Evolutionary conservation across 2,329 filamentous ascomycete species (phyloP).

Genomic region (Magnaporthiopsis incrustans): DNA sequence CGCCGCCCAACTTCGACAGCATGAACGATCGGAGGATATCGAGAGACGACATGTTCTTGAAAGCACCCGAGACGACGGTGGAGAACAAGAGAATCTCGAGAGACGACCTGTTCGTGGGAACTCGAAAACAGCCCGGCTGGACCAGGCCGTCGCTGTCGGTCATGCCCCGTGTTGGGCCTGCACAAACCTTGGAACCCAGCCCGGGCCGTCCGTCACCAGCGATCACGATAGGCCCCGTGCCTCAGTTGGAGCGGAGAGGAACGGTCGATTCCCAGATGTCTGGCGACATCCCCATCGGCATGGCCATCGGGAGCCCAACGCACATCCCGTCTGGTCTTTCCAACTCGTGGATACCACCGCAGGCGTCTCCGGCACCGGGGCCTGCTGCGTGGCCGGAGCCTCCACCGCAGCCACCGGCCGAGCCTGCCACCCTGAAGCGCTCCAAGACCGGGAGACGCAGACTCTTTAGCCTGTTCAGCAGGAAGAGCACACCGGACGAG

Average conservation of each 20-base stretch:
- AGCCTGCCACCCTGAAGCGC: slow-evolving; percentile 24
- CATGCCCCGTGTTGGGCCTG: background rate
- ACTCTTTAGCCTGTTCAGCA: slow-evolving; percentile 46
- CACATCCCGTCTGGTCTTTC: slow-evolving; percentile 24
- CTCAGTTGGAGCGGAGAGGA: slow-evolving; percentile 25
- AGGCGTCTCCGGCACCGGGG: background rate
- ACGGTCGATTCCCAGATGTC: slow-evolving; percentile 36
- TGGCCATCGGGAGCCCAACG: slow-evolving; percentile 67
- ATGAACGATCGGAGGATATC: slow-evolving; percentile 36
- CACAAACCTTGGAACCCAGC: background rate
- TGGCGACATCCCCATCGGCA: slow-evolving; percentile 52
- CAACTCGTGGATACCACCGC: slow-evolving; percentile 9
- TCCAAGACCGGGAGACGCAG: slow-evolving; percentile 50
- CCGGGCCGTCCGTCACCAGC: background rate
- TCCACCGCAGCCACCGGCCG: slow-evolving; percentile 4
- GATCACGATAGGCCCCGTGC: background rate
- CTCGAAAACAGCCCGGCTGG: background rate
- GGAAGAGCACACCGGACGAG: slow-evolving; percentile 24
- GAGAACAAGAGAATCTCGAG: slow-evolving; percentile 33
- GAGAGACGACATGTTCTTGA: slow-evolving; percentile 33
- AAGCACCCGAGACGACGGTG: slow-evolving; percentile 14
- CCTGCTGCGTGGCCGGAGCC: background rate
- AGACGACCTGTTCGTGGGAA: slow-evolving; percentile 29
- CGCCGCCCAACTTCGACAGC: slow-evolving; percentile 6
- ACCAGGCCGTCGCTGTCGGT: background rate